phyloP scores from a whole-genome alignment of 805 yeast species.

The Candida vartiovaarae region DNA sequence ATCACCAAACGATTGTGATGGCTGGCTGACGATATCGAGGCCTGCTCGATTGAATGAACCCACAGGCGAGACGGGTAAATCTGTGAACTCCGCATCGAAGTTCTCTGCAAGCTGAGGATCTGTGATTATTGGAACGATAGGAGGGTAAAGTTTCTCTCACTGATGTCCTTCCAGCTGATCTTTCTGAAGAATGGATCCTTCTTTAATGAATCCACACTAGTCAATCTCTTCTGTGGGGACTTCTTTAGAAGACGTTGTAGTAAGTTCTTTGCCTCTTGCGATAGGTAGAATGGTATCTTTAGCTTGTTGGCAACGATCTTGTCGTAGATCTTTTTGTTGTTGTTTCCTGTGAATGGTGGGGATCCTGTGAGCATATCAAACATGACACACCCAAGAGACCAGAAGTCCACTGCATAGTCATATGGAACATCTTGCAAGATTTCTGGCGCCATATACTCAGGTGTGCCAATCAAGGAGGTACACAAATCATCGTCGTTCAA shows the following conservation, averaged over 20 bases:
- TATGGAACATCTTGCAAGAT: conserved; percentile 71
- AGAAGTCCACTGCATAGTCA: conserved; percentile 81
- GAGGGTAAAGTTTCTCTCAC: conserved; percentile 48
- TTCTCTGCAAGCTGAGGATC: conserved; percentile 81
- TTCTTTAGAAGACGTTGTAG: conserved; percentile 58
- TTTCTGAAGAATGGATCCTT: conserved; percentile 72
- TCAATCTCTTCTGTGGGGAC: conserved; percentile 57
- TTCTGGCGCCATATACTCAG: conserved; percentile 89
- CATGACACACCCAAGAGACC: conserved; percentile 82
- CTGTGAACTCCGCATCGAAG: conserved; percentile 74
- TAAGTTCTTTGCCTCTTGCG: conserved; percentile 75
- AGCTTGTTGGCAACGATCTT: conserved; percentile 65
- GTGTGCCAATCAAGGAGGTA: conserved; percentile 76
- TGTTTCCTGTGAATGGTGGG: conserved; percentile 85
- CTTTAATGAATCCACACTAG: conserved; percentile 51
- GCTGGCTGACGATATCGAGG: conserved; percentile 6
- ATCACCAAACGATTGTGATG: conserved; percentile 10
- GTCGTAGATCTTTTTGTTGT: conserved; percentile 66
- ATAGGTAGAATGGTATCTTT: conserved; percentile 65
- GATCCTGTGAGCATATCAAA: conserved; percentile 77
- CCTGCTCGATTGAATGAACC: conserved; percentile 14
- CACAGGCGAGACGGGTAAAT: conserved; percentile 40
- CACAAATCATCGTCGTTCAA: conserved; percentile 50
- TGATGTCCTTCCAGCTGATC: conserved; percentile 59
- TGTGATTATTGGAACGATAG: conserved; percentile 76